Evolutionary conservation across 257 asterid species (phyloP).

Genomic region (Petunia axillaris): DNA sequence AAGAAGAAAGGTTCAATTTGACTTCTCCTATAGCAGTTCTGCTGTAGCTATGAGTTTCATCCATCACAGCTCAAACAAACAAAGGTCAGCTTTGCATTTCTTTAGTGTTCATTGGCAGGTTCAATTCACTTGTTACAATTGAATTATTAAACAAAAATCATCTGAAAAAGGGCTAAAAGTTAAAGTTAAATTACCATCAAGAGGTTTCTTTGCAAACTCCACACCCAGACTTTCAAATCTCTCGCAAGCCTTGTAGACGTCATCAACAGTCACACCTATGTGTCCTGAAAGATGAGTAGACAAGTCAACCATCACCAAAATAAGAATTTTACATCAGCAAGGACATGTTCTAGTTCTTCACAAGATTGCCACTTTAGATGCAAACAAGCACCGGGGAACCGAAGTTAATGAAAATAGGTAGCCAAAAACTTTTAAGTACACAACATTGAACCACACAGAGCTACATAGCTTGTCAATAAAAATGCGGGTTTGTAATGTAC

Average conservation of each 20-base stretch:
- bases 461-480: not conserved
- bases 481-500: not conserved
- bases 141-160: not conserved
- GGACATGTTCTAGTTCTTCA: constrained; percentile 8
- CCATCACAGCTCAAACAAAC: not conserved
- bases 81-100: not conserved
- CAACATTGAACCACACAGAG: not conserved
- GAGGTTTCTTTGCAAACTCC: constrained; percentile 77
- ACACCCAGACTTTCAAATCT: constrained; percentile 87
- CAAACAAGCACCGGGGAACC: not conserved
- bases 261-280: constrained; percentile 82
- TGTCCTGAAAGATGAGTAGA: constrained; percentile 60
- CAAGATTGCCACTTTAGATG: not conserved
- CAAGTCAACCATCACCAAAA: constrained; percentile 23
- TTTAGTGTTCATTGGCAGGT: not conserved
- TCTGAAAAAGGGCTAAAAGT: constrained; percentile 2
- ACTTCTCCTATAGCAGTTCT: not conserved
- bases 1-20: not conserved
- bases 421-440: not conserved
- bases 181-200: constrained; percentile 57
- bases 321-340: constrained; percentile 1
- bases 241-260: constrained; percentile 72
- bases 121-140: not conserved
- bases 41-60: not conserved
- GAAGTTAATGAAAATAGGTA: not conserved